phyloP scores from a whole-genome alignment of 2,329 filamentous ascomycete genomes.

The Pyrenophora teres region DNA sequence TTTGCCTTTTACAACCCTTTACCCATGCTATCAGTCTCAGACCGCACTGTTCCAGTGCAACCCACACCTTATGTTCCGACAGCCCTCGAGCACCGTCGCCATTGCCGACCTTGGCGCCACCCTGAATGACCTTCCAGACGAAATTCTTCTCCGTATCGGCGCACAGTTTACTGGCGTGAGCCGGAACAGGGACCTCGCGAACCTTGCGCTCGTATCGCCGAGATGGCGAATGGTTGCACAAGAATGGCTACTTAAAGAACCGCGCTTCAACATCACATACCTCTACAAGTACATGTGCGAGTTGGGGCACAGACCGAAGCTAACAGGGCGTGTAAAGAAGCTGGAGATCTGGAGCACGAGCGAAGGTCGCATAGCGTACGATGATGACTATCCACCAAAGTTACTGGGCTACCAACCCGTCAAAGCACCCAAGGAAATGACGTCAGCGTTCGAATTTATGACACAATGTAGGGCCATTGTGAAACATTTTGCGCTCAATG shows the following conservation, averaged over 20 bases:
- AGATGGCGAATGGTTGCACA: slow-evolving; percentile 19
- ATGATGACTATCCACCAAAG: background rate
- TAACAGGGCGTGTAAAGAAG: slow-evolving; percentile 10
- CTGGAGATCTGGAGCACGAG: slow-evolving; percentile 24
- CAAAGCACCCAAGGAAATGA: background rate
- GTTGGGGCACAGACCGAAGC: slow-evolving; percentile 4
- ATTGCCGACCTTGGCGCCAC: background rate
- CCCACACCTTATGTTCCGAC: too few relatives aligned
- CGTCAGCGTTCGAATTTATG: background rate
- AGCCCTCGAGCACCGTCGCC: too few relatives aligned
- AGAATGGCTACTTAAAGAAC: slow-evolving; percentile 21
- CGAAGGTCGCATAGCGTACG: slow-evolving; percentile 1
- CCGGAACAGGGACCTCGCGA: slow-evolving; percentile 18
- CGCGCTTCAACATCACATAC: slow-evolving; percentile 18
- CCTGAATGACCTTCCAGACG: slow-evolving; percentile 19
- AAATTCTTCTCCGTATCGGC: slow-evolving; percentile 20
- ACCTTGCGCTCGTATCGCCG: slow-evolving; percentile 20
- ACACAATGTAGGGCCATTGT: slow-evolving; percentile 5
- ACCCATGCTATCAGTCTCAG: too few relatives aligned
- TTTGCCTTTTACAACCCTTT: too few relatives aligned
- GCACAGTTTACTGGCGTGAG: slow-evolving; percentile 5
- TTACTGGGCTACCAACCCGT: background rate
- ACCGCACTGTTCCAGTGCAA: too few relatives aligned
- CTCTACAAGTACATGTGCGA: slow-evolving; percentile 22
- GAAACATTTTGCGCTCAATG: background rate